These are phyloP conservation scores for Barnettozyma pratensis DNA, from an alignment of 805 yeast genomes.

Conservation along the genomic window DNA sequence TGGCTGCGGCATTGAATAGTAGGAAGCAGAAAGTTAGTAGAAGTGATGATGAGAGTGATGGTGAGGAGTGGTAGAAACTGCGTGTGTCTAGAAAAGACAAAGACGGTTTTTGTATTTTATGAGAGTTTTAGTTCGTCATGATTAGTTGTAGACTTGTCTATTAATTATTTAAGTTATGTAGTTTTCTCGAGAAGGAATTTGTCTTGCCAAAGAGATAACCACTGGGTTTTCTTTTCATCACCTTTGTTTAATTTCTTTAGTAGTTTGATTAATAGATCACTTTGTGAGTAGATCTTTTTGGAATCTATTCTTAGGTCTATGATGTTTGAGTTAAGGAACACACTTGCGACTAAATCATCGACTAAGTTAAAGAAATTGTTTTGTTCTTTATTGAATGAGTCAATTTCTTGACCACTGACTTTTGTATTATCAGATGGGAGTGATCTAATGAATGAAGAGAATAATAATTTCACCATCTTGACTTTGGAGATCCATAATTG, in stretches of 20 bases:
- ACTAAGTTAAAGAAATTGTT: slow-evolving; percentile 37
- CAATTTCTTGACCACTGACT: slow-evolving; percentile 39
- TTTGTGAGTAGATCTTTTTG: slow-evolving; percentile 23
- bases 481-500: slow-evolving; percentile 47
- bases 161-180: background rate
- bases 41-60: slow-evolving; percentile 82
- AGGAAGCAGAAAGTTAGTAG: slow-evolving; percentile 78
- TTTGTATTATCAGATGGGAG: slow-evolving; percentile 37
- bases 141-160: background rate
- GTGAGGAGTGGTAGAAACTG: slow-evolving; percentile 56
- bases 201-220: slow-evolving; percentile 50
- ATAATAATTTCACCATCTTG: slow-evolving; percentile 50
- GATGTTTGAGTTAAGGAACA: slow-evolving; percentile 37
- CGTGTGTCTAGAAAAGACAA: background rate
- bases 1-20: slow-evolving; percentile 77
- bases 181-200: slow-evolving; percentile 28
- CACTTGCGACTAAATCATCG: slow-evolving; percentile 56
- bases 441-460: slow-evolving; percentile 55
- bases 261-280: slow-evolving; percentile 13
- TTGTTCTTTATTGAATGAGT: slow-evolving; percentile 41
- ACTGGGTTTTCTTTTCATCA: slow-evolving; percentile 49
- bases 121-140: background rate
- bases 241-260: slow-evolving; percentile 42
- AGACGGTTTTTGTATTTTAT: background rate
- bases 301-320: slow-evolving; percentile 27